A percentile compares a stretch with the other conserved stretches of the same genome.
Conservation (phyloP, 805 yeast species). For the Suhomyces sp. region DNA sequence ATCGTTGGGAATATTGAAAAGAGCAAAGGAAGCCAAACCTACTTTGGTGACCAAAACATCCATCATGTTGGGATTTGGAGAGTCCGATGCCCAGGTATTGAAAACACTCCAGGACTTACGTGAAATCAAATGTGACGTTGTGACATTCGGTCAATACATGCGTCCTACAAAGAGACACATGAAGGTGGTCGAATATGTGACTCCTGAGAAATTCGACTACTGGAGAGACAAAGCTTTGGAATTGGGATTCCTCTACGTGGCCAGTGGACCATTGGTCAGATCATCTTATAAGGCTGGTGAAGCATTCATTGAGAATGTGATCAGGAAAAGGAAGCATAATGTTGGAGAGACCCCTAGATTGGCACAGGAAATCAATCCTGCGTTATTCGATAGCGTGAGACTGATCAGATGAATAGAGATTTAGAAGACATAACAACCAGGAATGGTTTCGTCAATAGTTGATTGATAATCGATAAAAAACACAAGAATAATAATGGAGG, state of each 20-base stretch:
- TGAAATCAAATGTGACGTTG: slow-evolving; percentile 80
- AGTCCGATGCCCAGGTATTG: slow-evolving; percentile 83
- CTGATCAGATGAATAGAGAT: slow-evolving; percentile 4
- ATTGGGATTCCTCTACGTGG: slow-evolving; percentile 93
- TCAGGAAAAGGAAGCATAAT: slow-evolving; percentile 66
- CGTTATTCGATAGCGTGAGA: slow-evolving; percentile 5
- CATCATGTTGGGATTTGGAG: slow-evolving; percentile 95
- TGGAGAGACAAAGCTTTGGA: slow-evolving; percentile 88
- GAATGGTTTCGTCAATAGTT: no score
- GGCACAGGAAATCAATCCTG: slow-evolving; percentile 22
- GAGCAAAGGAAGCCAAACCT: slow-evolving; percentile 79
- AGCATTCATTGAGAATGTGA: slow-evolving; percentile 90
- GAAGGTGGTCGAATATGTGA: slow-evolving; percentile 94
- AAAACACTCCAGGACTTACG: slow-evolving; percentile 77
- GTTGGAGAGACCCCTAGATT: slow-evolving; percentile 43
- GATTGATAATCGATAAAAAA: no score
- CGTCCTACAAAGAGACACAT: slow-evolving; percentile 98
- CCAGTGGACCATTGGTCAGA: slow-evolving; percentile 95
- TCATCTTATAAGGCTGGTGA: slow-evolving; percentile 98
- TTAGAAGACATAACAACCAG: no score
- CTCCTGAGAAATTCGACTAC: slow-evolving; percentile 89
- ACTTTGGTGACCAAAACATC: slow-evolving; percentile 87
- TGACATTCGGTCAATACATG: slow-evolving; percentile 98
- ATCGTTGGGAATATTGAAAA: slow-evolving; percentile 69
- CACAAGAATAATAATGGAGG: no score